These are phyloP conservation scores for Oenanthe javanica DNA, from an alignment of 140 eudicot species.

Conservation along the genomic window DNA sequence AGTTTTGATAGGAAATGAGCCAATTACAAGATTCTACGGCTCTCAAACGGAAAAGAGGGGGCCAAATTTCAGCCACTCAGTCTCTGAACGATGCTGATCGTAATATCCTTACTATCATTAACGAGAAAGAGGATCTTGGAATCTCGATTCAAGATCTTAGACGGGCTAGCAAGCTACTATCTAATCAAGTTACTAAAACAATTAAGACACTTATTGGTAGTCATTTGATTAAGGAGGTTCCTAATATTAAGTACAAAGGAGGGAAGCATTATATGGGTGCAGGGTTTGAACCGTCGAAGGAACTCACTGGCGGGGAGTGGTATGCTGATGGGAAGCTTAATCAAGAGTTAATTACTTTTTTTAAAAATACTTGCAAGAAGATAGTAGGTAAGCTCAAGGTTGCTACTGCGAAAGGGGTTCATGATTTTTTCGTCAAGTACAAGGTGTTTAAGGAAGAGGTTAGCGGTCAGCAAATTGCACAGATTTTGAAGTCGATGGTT, in stretches of 20 bases:
- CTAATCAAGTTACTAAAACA: constrained; percentile 24
- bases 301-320: constrained; percentile 76
- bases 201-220: constrained; percentile 27
- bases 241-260: constrained; percentile 45
- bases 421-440: constrained; percentile 20
- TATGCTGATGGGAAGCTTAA: constrained; percentile 65
- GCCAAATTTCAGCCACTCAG: constrained; percentile 11
- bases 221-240: constrained; percentile 48
- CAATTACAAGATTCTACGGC: constrained; percentile 15
- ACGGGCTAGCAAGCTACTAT: constrained; percentile 25
- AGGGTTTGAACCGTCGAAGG: constrained; percentile 68
- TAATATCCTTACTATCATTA: constrained; percentile 35
- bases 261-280: constrained; percentile 57
- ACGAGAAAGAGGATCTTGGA: constrained; percentile 48
- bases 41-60: constrained; percentile 49
- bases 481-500: constrained; percentile 61
- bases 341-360: constrained; percentile 23
- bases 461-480: constrained; percentile 41
- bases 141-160: constrained; percentile 48
- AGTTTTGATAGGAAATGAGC: constrained; percentile 27
- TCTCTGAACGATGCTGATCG: constrained; percentile 38
- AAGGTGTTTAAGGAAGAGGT: constrained; percentile 19
- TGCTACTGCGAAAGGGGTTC: constrained; percentile 44
- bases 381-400: constrained; percentile 31
- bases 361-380: constrained; percentile 28